Base-by-base conservation (phyloP, 2,329 filamentous ascomycete species). In the Colletotrichum sp. region DNA sequence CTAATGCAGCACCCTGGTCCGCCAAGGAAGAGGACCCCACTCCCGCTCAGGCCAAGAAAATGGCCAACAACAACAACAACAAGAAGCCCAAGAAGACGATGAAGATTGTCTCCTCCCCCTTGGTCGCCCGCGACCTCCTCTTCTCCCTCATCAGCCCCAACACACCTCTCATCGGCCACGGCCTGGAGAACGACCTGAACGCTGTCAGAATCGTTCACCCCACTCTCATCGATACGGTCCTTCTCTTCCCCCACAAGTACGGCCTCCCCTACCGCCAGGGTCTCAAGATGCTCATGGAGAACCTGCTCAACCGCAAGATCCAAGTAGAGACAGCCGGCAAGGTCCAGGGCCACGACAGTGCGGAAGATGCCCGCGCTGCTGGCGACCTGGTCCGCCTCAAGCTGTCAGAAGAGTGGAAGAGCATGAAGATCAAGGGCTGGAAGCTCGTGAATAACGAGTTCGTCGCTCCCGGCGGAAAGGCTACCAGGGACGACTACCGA, bases 121-220 rank as follows among this genome's bases (percentile, higher is more conserved):
- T 91, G 27, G 90, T 87, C 32, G 97, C 97, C 2, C 93, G 97
- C 10, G 88, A 92, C 2, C 88, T 98, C 0, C 90, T 99, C 10
- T 95, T 98, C 84, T 89, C 90, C 0, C 89, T 94, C 69, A 89
- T 99, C 66, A 90, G 92, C 2, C 94, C 95, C 0, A 86, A 89
- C 0, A 99, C 96, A 0, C 94, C 96, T 0, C 86, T 99, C 1
- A 94, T 99, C 62, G 97, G 97, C 0, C 97, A 99, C 83, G 96
- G 95, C 1, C 91, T 98, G 10, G 97, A 99, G 81, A 99, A 99
- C 82, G 97, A 99, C 80, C 90, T 99, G 71, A 98, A 98, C 82
- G 91, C 93, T 4, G 89, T 94, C 55, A 94, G 96, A 43, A 90
- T 98, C 66, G 93, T 98, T 60, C 97, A 98, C 80, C 94, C 94